Conservation (phyloP, 179 eudicot genomes). For the Kewa caespitosa region DNA sequence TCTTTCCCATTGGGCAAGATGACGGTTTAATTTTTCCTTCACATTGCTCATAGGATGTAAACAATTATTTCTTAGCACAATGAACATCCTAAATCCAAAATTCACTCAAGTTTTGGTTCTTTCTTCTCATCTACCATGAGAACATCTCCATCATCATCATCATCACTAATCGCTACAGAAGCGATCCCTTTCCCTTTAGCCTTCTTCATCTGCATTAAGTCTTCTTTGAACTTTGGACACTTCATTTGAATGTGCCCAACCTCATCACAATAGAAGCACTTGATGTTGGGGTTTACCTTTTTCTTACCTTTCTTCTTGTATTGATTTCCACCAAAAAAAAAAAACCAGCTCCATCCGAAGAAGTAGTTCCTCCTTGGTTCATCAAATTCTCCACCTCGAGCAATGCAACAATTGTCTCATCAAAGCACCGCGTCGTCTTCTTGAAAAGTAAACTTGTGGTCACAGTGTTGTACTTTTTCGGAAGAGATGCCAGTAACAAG, state of each 20-base stretch:
- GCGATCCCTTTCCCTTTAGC: neutral
- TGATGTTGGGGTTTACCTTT: neutral
- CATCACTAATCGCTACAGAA: neutral
- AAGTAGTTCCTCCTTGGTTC: neutral
- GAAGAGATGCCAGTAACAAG: neutral
- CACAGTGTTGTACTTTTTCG: neutral
- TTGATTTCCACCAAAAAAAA: neutral
- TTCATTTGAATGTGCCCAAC: neutral
- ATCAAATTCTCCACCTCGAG: neutral
- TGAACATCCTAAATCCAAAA: conserved; percentile 1
- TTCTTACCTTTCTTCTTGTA: neutral
- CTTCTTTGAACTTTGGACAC: neutral
- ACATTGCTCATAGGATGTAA: neutral
- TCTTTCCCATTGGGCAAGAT: neutral
- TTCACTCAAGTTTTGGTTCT: neutral
- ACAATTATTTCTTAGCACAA: neutral
- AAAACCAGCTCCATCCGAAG: neutral
- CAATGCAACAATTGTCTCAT: neutral
- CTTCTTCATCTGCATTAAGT: neutral
- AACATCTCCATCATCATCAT: neutral
- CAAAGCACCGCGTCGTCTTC: neutral
- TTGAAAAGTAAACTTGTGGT: neutral
- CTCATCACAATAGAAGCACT: neutral
- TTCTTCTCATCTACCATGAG: neutral
- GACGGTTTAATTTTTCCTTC: neutral